Evolutionary conservation across 805 yeast genomes (phyloP).

Genomic region (Teunomyces stri): DNA sequence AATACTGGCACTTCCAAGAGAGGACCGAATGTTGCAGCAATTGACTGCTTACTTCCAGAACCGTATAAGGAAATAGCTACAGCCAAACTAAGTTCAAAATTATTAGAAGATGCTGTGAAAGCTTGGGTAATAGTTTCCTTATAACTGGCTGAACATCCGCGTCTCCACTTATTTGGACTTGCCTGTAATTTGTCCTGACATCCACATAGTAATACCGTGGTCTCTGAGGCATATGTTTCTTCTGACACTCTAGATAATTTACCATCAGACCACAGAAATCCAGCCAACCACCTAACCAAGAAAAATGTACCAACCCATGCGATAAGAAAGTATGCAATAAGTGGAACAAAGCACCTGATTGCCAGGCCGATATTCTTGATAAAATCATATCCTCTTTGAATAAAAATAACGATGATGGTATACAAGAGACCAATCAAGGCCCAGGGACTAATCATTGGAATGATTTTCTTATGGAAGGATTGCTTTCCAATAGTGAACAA

Average conservation of each 20-base stretch:
- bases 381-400: conserved; percentile 47
- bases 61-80: conserved; percentile 54
- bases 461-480: conserved; percentile 29
- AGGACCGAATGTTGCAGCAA: conserved; percentile 62
- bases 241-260: conserved; percentile 3
- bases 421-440: conserved; percentile 51
- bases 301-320: conserved; percentile 47
- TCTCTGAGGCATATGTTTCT: conserved; percentile 7
- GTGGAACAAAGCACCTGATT: conserved; percentile 49
- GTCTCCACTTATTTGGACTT: conserved; percentile 17
- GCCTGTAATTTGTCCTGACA: conserved; percentile 31
- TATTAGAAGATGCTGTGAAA: conserved; percentile 58
- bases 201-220: conserved; percentile 29
- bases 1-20: conserved; percentile 57
- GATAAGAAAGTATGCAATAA: conserved; percentile 45
- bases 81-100: conserved; percentile 56
- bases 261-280: neutral
- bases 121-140: conserved; percentile 46
- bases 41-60: conserved; percentile 47
- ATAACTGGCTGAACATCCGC: conserved; percentile 40
- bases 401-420: conserved; percentile 51
- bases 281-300: conserved; percentile 28
- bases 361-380: conserved; percentile 49
- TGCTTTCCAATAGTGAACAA: conserved; percentile 25
- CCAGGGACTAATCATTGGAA: conserved; percentile 48